These are phyloP conservation scores for Macadamia tetraphylla DNA, from an alignment of 164 flowering plant species.

Conservation along the genomic window DNA sequence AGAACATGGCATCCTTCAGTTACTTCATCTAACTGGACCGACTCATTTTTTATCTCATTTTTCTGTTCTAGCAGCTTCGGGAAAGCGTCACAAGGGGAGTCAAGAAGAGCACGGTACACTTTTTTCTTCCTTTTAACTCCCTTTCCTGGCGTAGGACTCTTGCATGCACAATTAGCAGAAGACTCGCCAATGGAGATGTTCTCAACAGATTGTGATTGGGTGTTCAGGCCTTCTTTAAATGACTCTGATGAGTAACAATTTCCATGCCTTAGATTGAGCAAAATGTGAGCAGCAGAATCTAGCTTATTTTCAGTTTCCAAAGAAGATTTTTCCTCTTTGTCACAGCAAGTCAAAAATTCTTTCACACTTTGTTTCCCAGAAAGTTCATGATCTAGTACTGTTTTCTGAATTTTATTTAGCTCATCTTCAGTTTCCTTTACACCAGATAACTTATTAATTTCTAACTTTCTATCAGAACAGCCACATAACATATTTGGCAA, in stretches of 20 bases:
- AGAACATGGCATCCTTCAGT: background rate
- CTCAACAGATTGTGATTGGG: constrained; percentile 1
- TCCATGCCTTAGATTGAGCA: too few species aligned
- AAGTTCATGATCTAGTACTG: background rate
- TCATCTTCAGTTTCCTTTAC: background rate
- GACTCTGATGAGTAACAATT: background rate
- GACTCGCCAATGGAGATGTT: background rate
- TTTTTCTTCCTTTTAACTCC: background rate
- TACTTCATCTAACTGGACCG: background rate
- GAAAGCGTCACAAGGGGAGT: too few species aligned
- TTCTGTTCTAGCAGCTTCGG: constrained; percentile 4
- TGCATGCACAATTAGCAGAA: constrained; percentile 1
- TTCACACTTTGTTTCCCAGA: background rate
- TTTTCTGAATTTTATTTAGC: background rate
- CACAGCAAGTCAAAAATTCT: background rate
- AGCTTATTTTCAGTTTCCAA: background rate
- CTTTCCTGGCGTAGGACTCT: background rate
- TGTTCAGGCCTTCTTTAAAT: background rate
- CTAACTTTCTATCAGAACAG: too few species aligned
- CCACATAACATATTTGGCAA: too few species aligned
- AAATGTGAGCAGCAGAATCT: background rate
- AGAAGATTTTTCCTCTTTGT: background rate
- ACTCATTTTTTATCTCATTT: background rate
- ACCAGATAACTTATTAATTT: too few species aligned
- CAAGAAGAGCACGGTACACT: too few species aligned